Base-by-base conservation (phyloP, 352 stramenopile genomes). In the Phytopythium oedochilum region DNA sequence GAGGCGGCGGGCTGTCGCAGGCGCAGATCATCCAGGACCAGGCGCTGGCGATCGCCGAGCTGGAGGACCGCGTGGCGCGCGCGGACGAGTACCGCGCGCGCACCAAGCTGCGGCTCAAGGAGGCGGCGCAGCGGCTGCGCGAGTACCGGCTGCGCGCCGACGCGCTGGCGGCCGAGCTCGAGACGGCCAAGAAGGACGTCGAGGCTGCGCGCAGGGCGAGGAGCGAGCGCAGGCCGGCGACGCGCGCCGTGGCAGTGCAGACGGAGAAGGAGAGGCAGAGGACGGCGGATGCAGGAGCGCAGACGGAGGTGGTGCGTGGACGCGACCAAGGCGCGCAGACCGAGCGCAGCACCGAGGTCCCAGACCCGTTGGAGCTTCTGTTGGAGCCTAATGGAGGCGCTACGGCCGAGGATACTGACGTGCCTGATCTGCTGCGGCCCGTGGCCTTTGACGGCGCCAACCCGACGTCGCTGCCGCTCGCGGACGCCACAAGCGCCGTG, bases 21-120 rank as follows among this genome's bases (percentile, higher is more conserved):
- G 64, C 75, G 40, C 64, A 88, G 55, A 89, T 89, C 56, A 89
- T 89, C 60, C 71, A 86, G 61, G 60, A 66, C 6, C 79, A 89
- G 57, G 77, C 76, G 25, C 59, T 82, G 53, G 69, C 56, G 23
- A 85, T 89, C 47, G 73, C 71, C 26, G 63, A 61, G 49, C 70
- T 89, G 7, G 43, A 81, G 56, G 44, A 53, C n/a, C 61, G 81
- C 31, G 72, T 64, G 14, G 52, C 66, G 47, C 60, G 55, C 8
- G 75, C 61, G 3, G 51, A 47, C 7, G 73, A 83, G 59, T 88
- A 86, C 67, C 78, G 81, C 52, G 55, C 61, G 31, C 54, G 80
- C 44, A 86, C 74, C 22, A 89, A 89, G 52, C 52, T 63, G 25
- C 82, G 82, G 67, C 75, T 89, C 20, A 89, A 88, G 47, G 76